Evolutionary conservation across 371 early-diverging fungal genomes (phyloP).

Genomic region (Blakeslea trispora): DNA sequence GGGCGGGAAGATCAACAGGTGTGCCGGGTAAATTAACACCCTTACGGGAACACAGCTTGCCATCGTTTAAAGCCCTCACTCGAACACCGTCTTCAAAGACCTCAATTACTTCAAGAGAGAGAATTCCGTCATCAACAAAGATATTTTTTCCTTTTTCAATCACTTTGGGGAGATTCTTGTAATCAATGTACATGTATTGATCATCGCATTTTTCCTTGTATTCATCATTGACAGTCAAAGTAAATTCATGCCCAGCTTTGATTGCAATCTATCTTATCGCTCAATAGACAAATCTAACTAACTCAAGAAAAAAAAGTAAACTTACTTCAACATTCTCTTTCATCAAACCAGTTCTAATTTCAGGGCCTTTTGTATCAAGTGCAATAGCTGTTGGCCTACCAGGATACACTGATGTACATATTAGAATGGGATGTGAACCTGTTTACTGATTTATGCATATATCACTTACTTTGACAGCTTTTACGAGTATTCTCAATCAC

Average conservation of each 20-base stretch:
- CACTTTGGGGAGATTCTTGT: conserved; percentile 83
- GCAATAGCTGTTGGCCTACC: conserved; percentile 84
- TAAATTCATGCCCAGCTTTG: conserved; percentile 79
- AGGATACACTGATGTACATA: conserved; percentile 46
- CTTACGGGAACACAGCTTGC: conserved; percentile 78
- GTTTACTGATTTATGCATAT: too few species aligned
- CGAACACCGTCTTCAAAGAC: conserved; percentile 50
- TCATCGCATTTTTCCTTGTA: conserved; percentile 66
- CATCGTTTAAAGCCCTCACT: conserved; percentile 79
- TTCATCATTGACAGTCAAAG: conserved; percentile 78
- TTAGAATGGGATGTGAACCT: too few species aligned
- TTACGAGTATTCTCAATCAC: conserved; percentile 80
- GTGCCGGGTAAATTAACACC: conserved; percentile 91
- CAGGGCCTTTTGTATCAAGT: conserved; percentile 87
- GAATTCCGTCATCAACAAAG: conserved; percentile 86
- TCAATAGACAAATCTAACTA: too few species aligned
- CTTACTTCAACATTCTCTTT: conserved; percentile 57
- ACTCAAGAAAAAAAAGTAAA: not conserved
- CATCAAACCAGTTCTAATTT: conserved; percentile 84
- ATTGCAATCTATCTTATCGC: conserved; percentile 48
- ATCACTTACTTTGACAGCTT: conserved; percentile 46
- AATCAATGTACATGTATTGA: conserved; percentile 83
- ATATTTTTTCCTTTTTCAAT: conserved; percentile 82
- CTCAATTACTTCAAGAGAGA: conserved; percentile 75
- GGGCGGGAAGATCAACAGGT: conserved; percentile 86